Evolutionary conservation across 108 stramenopile genomes (phyloP).

Genomic region (Conticribra guillardii): DNA sequence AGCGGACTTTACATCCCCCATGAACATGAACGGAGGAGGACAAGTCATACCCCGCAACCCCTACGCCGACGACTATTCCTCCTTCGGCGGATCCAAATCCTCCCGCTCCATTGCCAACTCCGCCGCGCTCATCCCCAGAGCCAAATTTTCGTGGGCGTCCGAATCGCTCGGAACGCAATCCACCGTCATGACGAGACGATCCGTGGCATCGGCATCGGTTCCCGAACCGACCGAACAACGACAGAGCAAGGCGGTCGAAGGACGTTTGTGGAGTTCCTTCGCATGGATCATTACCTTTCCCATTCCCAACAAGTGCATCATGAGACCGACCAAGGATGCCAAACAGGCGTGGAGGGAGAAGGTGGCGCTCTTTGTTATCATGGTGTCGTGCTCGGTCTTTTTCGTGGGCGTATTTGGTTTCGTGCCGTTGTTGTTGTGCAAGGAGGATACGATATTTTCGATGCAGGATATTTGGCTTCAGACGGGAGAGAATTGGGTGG

Average conservation of each 20-base stretch:
- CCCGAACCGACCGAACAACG: conserved; percentile 16
- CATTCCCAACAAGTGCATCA: conserved; percentile 54
- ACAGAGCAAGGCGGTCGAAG: conserved; percentile 4
- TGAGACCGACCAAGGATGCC: conserved; percentile 44
- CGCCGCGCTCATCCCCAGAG: conserved; percentile 31
- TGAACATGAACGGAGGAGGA: background rate
- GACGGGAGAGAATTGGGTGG: conserved; percentile 49
- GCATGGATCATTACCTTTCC: conserved; percentile 43
- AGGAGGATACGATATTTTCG: conserved; percentile 35
- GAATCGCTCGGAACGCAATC: conserved; percentile 34
- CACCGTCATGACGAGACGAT: conserved; percentile 34
- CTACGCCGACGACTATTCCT: background rate
- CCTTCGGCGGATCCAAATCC: background rate
- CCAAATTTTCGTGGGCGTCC: conserved; percentile 45
- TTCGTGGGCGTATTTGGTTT: conserved; percentile 56
- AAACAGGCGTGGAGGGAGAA: conserved; percentile 67
- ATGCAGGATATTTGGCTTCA: conserved; percentile 45
- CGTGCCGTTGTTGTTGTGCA: conserved; percentile 43
- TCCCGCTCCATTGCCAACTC: background rate
- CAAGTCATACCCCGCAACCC: background rate
- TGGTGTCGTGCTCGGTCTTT: conserved; percentile 43
- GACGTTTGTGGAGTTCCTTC: conserved; percentile 42
- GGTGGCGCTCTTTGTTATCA: conserved; percentile 49
- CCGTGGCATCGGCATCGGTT: conserved; percentile 17
- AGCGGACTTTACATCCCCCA: background rate